Percentiles rank a stretch among this genome's conserved stretches.
These are phyloP conservation scores for Phaeosphaeriaceae sp. DNA, from an alignment of 2,329 filamentous ascomycete genomes.

Conservation along the genomic window DNA sequence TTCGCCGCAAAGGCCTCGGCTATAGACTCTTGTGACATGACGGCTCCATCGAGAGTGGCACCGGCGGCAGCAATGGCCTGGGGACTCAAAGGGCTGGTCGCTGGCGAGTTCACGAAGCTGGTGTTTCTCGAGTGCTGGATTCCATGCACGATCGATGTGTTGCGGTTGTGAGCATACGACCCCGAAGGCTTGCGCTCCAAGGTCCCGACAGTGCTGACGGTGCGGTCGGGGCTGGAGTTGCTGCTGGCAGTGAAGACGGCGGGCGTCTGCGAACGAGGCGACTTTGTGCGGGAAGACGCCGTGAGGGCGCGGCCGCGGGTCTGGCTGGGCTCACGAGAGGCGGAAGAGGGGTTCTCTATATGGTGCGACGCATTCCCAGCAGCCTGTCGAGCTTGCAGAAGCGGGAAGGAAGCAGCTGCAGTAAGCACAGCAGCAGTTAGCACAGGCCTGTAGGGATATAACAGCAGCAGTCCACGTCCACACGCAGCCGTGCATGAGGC, in stretches of 20 bases:
- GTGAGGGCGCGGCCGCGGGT: slow-evolving; percentile 56
- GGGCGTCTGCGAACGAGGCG: slow-evolving; percentile 54
- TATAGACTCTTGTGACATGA: slow-evolving; percentile 50
- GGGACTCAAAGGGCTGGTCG: slow-evolving; percentile 82
- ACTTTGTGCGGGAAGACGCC: slow-evolving; percentile 50
- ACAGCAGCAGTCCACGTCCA: slow-evolving; percentile 23
- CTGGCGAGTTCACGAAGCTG: slow-evolving; percentile 79
- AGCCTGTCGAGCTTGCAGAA: slow-evolving; percentile 48
- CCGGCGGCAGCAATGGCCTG: slow-evolving; percentile 72
- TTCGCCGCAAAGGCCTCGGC: slow-evolving; percentile 45
- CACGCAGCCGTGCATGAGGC: slow-evolving; percentile 29
- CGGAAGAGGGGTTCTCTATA: slow-evolving; percentile 37
- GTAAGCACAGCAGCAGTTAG: slow-evolving; percentile 38
- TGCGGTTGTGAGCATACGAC: slow-evolving; percentile 86
- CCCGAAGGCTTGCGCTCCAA: slow-evolving; percentile 60
- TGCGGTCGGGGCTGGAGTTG: slow-evolving; percentile 49
- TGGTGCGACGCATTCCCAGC: slow-evolving; percentile 49
- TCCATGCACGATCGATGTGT: slow-evolving; percentile 97
- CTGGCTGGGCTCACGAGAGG: slow-evolving; percentile 52
- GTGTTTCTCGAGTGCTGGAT: slow-evolving; percentile 91
- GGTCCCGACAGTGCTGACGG: slow-evolving; percentile 36
- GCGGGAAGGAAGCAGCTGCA: slow-evolving; percentile 49
- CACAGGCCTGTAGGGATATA: slow-evolving; percentile 19
- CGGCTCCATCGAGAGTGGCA: slow-evolving; percentile 47
- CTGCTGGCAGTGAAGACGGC: slow-evolving; percentile 39